phyloP scores from a whole-genome alignment of 2,329 filamentous ascomycete genomes.

The Emmonsiellopsis sp. region DNA sequence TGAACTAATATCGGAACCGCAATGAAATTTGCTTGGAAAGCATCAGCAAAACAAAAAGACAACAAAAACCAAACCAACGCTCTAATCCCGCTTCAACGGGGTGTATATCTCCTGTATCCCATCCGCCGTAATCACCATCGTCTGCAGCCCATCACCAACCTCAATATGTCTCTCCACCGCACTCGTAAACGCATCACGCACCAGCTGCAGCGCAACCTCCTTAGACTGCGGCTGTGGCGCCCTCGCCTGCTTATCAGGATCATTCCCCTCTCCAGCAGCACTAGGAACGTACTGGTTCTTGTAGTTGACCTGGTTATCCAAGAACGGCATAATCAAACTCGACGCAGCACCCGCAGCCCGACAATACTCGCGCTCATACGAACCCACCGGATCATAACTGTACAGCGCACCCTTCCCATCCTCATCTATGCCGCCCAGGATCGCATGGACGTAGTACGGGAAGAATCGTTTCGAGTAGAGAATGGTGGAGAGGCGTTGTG shows the following conservation, averaged over 20 bases:
- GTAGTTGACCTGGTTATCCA: conserved; percentile 99
- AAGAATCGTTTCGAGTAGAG: conserved; percentile 98
- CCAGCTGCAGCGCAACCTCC: conserved; percentile 70
- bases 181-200: conserved; percentile 96
- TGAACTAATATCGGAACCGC: background rate
- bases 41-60: background rate
- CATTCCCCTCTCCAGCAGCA: conserved; percentile 75
- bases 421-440: conserved; percentile 88
- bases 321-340: conserved; percentile 95
- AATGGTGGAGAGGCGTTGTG: conserved; percentile 88
- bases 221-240: conserved; percentile 57
- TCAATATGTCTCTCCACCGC: conserved; percentile 98
- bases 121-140: conserved; percentile 81
- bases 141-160: conserved; percentile 92
- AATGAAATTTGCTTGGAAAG: background rate
- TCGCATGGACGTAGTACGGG: conserved; percentile 94
- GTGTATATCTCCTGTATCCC: conserved; percentile 80
- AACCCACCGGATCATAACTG: conserved; percentile 95
- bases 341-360: conserved; percentile 85
- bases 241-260: conserved; percentile 58
- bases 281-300: conserved; percentile 96
- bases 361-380: conserved; percentile 95
- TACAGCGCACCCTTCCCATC: conserved; percentile 90
- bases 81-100: conserved; percentile 82
- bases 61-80: conserved; percentile 5